Evolutionary conservation across 352 stramenopile species (phyloP).

Genomic region (Globisporangium cederbergense): DNA sequence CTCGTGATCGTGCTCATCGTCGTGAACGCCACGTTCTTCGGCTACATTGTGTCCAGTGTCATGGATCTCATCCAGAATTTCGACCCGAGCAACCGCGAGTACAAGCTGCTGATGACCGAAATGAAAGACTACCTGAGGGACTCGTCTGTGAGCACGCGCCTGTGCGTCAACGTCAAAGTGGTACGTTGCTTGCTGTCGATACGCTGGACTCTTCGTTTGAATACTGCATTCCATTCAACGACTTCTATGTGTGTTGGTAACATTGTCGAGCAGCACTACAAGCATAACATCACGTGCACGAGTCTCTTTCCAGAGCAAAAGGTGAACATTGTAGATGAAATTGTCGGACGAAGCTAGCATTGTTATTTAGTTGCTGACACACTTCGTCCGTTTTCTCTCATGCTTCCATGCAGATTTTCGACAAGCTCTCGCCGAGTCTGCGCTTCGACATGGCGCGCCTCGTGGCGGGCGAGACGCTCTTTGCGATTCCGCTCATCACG

Average conservation of each 20-base stretch:
- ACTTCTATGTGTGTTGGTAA: neutral
- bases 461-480: slow-evolving; percentile 73
- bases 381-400: neutral
- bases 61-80: slow-evolving; percentile 81
- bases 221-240: neutral
- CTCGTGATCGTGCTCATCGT: slow-evolving; percentile 79
- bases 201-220: too few species aligned
- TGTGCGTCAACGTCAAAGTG: slow-evolving; percentile 72
- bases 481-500: slow-evolving; percentile 79
- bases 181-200: slow-evolving; percentile 15
- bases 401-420: slow-evolving; percentile 52
- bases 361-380: neutral
- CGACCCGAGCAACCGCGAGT: slow-evolving; percentile 75
- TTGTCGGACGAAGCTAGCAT: neutral
- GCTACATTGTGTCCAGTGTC: slow-evolving; percentile 78
- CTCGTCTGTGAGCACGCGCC: slow-evolving; percentile 39
- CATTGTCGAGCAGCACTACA: slow-evolving; percentile 48
- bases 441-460: slow-evolving; percentile 77
- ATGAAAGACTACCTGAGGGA: slow-evolving; percentile 88
- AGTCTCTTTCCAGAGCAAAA: slow-evolving; percentile 83
- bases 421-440: slow-evolving; percentile 74
- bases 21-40: slow-evolving; percentile 78
- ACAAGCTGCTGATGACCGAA: slow-evolving; percentile 68
- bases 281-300: slow-evolving; percentile 61
- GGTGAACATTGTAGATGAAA: slow-evolving; percentile 22